Evolutionary conservation across 108 stramenopile genomes (phyloP), one percentile per base, ranked within the genome.

Genomic region (Cyclotella sp.): DNA sequence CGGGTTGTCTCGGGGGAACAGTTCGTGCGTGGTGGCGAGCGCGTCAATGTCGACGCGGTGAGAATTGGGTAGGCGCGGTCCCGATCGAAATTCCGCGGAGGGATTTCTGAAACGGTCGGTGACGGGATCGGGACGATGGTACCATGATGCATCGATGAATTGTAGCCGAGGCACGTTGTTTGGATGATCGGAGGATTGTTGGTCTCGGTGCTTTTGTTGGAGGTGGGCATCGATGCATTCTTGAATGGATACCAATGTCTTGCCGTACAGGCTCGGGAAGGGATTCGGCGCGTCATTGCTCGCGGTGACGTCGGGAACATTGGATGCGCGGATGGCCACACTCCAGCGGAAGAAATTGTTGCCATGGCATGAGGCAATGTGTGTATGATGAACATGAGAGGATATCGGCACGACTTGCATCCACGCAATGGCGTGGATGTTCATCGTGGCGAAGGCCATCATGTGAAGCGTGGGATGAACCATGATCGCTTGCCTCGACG

Each of bases 41-140:
- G 89, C 85, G 58, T 90, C 89, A 72, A 92, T 92, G 55, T 92
- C 88, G 40, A 92, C 68, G 62, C 81, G 89, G 46, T 70, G 75
- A 21, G 91, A 88, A 1, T 73, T 70, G 15, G 77, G 72, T 29
- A 92, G 77, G 12, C 91, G 83, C 16, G 91, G 91, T 5, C 89
- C 89, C 9, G 34, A 44, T 59, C 78, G 80, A 54, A 87, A 92
- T 68, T 86, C 87, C 57, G 68, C 18, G 9, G 84, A 76, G 1
- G 84, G 86, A 61, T 79, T 82, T 18, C 87, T 63, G 11, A 70
- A 19, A 14, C 9, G 24, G 12, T 54, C 43, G 49, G 76, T 77
- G 12, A 15, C 63, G 34, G 76, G 76, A 47, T 73, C 65, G 21
- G 75, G 67, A 15, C 63, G 60, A n/a, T 77, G 75, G 68, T 83